phyloP scores from a whole-genome alignment of 1,284 basidiomycete species.

The Ustilago nuda region DNA sequence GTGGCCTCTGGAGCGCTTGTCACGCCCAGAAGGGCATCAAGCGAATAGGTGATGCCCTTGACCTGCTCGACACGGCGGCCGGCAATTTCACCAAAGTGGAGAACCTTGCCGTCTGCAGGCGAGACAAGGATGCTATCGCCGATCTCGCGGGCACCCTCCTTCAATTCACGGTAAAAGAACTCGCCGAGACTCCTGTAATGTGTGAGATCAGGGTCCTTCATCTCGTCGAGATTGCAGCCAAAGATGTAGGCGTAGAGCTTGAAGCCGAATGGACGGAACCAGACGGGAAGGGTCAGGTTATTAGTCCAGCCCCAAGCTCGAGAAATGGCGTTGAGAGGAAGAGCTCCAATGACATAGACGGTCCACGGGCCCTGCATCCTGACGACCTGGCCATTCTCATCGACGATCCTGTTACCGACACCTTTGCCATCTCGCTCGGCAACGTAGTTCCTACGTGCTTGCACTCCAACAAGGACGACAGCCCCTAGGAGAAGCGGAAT shows the following conservation, averaged over 20 bases:
- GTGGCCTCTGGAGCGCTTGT: constrained; percentile 52
- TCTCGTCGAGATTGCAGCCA: constrained; percentile 93
- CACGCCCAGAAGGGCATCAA: constrained; percentile 81
- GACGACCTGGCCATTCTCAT: constrained; percentile 75
- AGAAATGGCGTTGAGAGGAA: constrained; percentile 92
- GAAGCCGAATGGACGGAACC: constrained; percentile 91
- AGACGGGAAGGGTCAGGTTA: constrained; percentile 82
- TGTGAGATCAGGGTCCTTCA: constrained; percentile 81
- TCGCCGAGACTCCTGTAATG: constrained; percentile 86
- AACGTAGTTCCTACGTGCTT: constrained; percentile 77
- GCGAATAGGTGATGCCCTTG: constrained; percentile 94
- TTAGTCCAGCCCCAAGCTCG: constrained; percentile 96
- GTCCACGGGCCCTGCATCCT: constrained; percentile 93
- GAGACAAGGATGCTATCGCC: constrained; percentile 83
- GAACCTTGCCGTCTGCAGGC: constrained; percentile 90
- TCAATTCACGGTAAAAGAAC: constrained; percentile 93
- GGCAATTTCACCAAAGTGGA: constrained; percentile 91
- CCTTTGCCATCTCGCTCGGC: constrained; percentile 60
- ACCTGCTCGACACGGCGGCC: constrained; percentile 89
- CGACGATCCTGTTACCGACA: constrained; percentile 71
- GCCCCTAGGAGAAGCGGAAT: constrained; percentile 83
- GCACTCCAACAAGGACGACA: constrained; percentile 69
- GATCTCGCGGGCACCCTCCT: constrained; percentile 83
- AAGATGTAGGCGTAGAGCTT: constrained; percentile 86
- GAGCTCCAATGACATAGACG: constrained; percentile 93